These are phyloP conservation scores for Tulasnella sp. DNA, from an alignment of 768 basidiomycete genomes.

Conservation along the genomic window DNA sequence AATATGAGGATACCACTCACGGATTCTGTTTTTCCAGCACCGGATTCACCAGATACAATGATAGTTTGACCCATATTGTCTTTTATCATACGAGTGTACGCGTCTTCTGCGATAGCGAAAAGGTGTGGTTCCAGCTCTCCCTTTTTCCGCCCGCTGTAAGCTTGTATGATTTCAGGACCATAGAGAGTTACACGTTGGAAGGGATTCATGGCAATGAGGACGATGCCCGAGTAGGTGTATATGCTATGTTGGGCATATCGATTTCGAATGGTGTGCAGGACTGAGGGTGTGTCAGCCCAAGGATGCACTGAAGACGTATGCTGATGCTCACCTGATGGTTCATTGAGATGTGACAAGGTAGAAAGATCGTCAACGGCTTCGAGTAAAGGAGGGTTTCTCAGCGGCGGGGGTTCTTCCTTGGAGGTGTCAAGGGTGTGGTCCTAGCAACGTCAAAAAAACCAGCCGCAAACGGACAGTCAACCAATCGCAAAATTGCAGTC, in stretches of 20 bases:
- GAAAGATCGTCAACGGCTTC: conserved; percentile 98
- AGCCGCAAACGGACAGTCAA: neutral
- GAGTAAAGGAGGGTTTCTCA: conserved; percentile 90
- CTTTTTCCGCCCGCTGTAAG: conserved; percentile 80
- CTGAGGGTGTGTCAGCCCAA: conserved; percentile 30
- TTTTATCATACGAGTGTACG: conserved; percentile 92
- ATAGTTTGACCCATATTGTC: conserved; percentile 95
- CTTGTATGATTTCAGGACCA: conserved; percentile 93
- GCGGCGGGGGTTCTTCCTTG: conserved; percentile 70
- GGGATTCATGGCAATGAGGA: conserved; percentile 96
- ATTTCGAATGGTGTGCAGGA: conserved; percentile 92
- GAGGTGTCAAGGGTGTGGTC: conserved; percentile 71
- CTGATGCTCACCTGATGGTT: conserved; percentile 67
- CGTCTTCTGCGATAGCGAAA: conserved; percentile 98
- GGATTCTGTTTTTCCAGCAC: conserved; percentile 98
- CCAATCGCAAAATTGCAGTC: neutral
- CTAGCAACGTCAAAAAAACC: conserved; percentile 28
- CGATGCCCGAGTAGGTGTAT: conserved; percentile 98
- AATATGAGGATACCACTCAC: conserved; percentile 32
- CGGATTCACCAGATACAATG: conserved; percentile 97
- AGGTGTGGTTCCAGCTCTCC: conserved; percentile 96
- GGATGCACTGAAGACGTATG: neutral
- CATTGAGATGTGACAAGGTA: conserved; percentile 93
- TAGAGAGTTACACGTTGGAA: conserved; percentile 96
- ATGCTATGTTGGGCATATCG: conserved; percentile 96